Evolutionary conservation across 192 early-diverging fungal genomes (phyloP), one percentile per base, ranked within the genome.

Genomic region (Backusella westeae): DNA sequence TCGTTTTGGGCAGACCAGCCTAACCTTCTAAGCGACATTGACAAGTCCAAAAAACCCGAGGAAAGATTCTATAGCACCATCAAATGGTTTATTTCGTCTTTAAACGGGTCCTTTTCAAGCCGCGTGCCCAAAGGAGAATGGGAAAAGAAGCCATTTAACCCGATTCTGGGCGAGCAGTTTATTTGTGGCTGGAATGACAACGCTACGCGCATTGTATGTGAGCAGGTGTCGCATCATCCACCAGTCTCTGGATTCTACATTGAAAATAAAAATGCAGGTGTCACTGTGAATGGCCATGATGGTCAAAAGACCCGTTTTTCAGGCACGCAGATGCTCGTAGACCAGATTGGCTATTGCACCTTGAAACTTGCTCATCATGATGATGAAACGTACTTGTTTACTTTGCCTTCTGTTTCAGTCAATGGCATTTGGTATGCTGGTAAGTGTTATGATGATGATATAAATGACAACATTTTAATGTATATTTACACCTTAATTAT

Each of bases 61-160:
- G 91, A 93, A 49, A 88, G 93, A 63, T 89, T 93, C 79, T 80
- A 90, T 80, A 88, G 85, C 38, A 88, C 90, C 17, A 84, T 91
- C 34, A 86, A 87, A 71, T 95, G 94, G 94, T 95, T 92, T 74
- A 85, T 95, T 38, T 93, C 91, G 39, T 91, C 93, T 36, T 85
- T 95, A 32, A 92, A 93, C 67, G 94, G 94, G 52, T 91, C 90
- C 32, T 94, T 91, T 81, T 86, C 91, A 66, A 89, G 86, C 66
- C 89, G 93, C 70, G 86, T 90, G 34, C 91, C 92, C 12, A 89
- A 89, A 67, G 78, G 78, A 69, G 82, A 83, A 69, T 88, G 85
- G 78, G 94, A 95, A 75, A 94, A 94, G 77, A 92, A 90, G 75
- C 94, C 94, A 10, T 94, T 91, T 77, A 89, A 90, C 73, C 89